Evolutionary conservation across 2,329 filamentous ascomycete species (phyloP), one percentile per base, ranked within the genome.

Genomic region (Sordariomycetes sp.): DNA sequence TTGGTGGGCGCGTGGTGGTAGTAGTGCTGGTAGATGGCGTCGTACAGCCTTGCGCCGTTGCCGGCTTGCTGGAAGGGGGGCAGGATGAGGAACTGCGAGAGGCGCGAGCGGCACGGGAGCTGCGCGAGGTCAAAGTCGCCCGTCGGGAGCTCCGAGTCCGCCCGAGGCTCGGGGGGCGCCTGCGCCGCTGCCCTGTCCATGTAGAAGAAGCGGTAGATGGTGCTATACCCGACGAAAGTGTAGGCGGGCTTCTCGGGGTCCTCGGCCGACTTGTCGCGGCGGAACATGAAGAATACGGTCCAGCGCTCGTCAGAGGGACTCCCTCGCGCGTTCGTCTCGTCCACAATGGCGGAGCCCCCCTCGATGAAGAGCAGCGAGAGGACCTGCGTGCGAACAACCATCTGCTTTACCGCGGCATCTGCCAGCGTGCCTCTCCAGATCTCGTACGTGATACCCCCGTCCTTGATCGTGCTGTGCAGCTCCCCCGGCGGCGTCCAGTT

Each of bases 11-110:
- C 69, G 58, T 87, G 80, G 36, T 81, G 76, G 59, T 87, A 77
- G 61, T 89, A 87, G 62, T 84, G 73, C 8, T 79, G 72, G 65
- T 90, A 92, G 62, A 97, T 89, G 54, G 84, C 78, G 59, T 84
- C 82, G 75, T 97, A 99, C 45, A 99, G 81, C 50, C 82, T 78
- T 12, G 84, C 80, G 39, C 92, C 94, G 54, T 92, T 84, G 17
- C 90, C 90, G 60, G 84, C 81, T 60, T 81, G 79, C 67, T 96
- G 91, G 69, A 90, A 95, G 6, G 90, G 87, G 2, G 91, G 91
- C 12, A 99, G 76, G 61, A 99, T 85, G 60, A 99, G 67, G 70
- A 97, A 97, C 68, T 99, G 94, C 0, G 92, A 95, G 62, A 99
- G 89, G 52, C 95, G 81, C 59, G 89, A 83, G 45, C 92, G 84